Base-by-base conservation (phyloP, 257 asterid genomes). In the Marsdenia floribunda region DNA sequence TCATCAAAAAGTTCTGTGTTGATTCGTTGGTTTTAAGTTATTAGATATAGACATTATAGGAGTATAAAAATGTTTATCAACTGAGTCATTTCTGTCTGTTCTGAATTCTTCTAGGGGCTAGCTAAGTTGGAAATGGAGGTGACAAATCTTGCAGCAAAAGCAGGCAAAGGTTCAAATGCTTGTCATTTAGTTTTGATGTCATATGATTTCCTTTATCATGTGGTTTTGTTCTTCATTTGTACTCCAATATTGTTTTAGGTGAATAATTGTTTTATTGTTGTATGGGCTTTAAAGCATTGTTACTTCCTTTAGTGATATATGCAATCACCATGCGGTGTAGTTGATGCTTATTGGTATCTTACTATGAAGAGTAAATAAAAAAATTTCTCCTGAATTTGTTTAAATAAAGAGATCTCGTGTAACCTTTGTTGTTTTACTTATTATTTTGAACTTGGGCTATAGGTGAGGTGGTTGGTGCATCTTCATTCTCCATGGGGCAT, bases 101-200 rank as follows among this genome's bases (percentile, higher is more conserved):
- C 63, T n/a, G 33, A 53, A 80, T 86, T 71, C 80, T 75, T 57
- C 73, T 65, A 95, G 99, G 99, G 97, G 70, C 78, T 73, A 63
- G 96, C 99, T 75, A 95, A 83, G 87, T 79, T 95, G 93, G 99
- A 95, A 90, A 96, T 90, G 87, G 99, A 95, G 82, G 98, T 95
- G 76, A 95, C 99, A 73, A 95, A 95, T 81, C 99, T 95, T 81
- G 93, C 99, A 69, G 98, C 99, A 35, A 95, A 92, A 86, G 99
- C 99, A 42, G 99, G 99, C 79, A 95, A 92, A 95, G 99, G 99
- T 95, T 72, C 82, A 49, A 58, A 58, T 77, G 52, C 71, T 76
- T 76, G 72, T 37, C 66, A 29, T 44, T 66, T 66, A 6, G 47
- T 47, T 54, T 42, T 55, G 15, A 73, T 67, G 19, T 15, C 44